These are phyloP conservation scores for Xylaria scruposa DNA, from an alignment of 495 filamentous ascomycete genomes.

Conservation along the genomic window DNA sequence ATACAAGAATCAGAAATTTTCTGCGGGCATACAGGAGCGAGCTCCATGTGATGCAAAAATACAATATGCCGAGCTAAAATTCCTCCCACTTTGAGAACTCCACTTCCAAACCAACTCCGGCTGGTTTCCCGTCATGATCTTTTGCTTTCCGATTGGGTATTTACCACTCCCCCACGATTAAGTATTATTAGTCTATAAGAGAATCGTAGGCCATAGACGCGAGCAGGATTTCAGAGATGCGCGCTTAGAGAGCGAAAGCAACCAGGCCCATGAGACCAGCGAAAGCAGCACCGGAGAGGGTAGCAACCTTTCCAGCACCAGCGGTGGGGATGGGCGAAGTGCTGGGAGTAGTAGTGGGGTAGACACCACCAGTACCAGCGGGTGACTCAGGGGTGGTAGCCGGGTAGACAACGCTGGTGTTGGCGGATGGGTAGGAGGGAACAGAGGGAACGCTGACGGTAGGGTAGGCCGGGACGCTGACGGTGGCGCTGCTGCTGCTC, in stretches of 20 bases:
- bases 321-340: constrained; percentile 58
- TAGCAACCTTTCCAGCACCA: constrained; percentile 69
- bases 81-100: constrained; percentile 10
- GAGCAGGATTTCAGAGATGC: constrained; percentile 35
- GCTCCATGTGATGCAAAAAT: constrained; percentile 6
- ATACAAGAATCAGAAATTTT: constrained; percentile 28
- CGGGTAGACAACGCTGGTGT: constrained; percentile 37
- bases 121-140: constrained; percentile 49
- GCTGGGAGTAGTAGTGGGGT: constrained; percentile 45
- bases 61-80: constrained; percentile 4
- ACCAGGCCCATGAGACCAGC: constrained; percentile 77
- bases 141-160: constrained; percentile 29
- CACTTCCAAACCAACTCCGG: constrained; percentile 35
- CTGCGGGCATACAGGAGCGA: neutral
- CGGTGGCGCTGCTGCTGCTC: constrained; percentile 35
- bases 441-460: constrained; percentile 29
- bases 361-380: constrained; percentile 37
- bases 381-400: constrained; percentile 41
- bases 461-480: constrained; percentile 35
- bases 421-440: constrained; percentile 27
- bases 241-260: constrained; percentile 76
- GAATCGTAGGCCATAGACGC: constrained; percentile 46
- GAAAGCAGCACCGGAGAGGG: constrained; percentile 72
- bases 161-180: constrained; percentile 41
- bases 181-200: constrained; percentile 45